Evolutionary conservation across 345 rosid species (phyloP).

Genomic region (Theobroma cacao): DNA sequence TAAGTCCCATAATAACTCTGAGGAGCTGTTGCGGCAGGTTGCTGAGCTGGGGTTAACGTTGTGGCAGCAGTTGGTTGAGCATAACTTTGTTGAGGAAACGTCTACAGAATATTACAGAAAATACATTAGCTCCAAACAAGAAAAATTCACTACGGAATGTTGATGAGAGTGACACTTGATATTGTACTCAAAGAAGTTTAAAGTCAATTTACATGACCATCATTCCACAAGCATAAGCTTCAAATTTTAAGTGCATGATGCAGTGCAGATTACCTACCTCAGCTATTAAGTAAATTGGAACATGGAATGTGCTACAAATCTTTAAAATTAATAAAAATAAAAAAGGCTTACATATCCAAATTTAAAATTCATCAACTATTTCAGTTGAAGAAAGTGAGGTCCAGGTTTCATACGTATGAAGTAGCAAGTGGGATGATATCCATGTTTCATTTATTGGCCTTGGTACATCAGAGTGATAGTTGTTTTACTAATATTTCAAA

Average conservation of each 20-base stretch:
- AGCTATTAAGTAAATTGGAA: neutral
- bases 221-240: neutral
- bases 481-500: neutral
- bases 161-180: neutral
- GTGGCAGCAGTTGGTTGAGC: conserved; percentile 56
- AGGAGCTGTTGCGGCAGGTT: conserved; percentile 48
- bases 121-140: conserved; percentile 17
- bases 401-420: neutral
- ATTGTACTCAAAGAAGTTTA: too few relatives aligned
- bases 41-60: conserved; percentile 47
- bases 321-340: too few relatives aligned
- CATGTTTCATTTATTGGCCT: neutral
- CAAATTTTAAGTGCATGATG: neutral
- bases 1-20: conserved; percentile 65
- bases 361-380: neutral
- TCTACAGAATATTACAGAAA: conserved; percentile 17
- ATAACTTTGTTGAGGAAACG: conserved; percentile 58
- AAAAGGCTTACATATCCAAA: neutral
- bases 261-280: neutral
- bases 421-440: neutral
- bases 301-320: too few relatives aligned
- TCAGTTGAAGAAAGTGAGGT: neutral
- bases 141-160: neutral
- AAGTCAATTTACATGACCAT: neutral
- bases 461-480: neutral